These are phyloP conservation scores for Peribolospora kevripleyi DNA, from an alignment of 768 basidiomycete species.

Conservation along the genomic window DNA sequence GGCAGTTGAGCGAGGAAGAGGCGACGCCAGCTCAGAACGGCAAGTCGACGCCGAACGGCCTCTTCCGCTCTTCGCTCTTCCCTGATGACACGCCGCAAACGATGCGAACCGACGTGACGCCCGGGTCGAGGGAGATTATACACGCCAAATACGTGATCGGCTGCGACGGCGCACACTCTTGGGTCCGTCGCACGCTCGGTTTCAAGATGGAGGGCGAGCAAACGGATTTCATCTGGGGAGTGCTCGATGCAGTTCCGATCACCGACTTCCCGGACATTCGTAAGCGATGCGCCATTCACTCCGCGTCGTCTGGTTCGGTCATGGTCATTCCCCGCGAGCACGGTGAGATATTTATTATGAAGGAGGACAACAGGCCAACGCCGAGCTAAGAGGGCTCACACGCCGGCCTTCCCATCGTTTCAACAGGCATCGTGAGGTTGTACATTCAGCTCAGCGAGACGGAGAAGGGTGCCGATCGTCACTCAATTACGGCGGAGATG, in stretches of 20 bases:
- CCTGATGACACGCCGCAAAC: neutral
- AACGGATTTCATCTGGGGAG: constrained; percentile 50
- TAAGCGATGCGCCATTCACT: constrained; percentile 40
- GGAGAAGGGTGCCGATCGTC: constrained; percentile 32
- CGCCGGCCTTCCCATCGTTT: too few species aligned
- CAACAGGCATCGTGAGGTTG: constrained; percentile 29
- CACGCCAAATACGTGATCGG: constrained; percentile 50
- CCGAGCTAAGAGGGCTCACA: constrained; percentile 17
- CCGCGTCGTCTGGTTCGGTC: constrained; percentile 28
- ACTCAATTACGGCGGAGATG: constrained; percentile 27
- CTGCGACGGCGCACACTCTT: constrained; percentile 33
- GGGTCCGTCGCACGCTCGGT: constrained; percentile 37
- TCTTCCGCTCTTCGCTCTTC: constrained; percentile 10
- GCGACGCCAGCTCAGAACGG: constrained; percentile 8
- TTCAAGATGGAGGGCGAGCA: constrained; percentile 59
- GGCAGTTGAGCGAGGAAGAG: constrained; percentile 12
- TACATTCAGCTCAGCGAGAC: constrained; percentile 42
- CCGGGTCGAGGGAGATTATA: constrained; percentile 5
- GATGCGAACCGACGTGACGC: neutral
- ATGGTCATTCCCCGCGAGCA: constrained; percentile 42
- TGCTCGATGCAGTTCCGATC: constrained; percentile 43
- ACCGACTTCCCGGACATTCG: constrained; percentile 59
- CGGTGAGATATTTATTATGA: neutral
- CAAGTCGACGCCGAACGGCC: constrained; percentile 5
- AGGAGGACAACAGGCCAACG: constrained; percentile 20